Evolutionary conservation across 306 rosid species (phyloP).

Genomic region (Begonia fuchsioides): DNA sequence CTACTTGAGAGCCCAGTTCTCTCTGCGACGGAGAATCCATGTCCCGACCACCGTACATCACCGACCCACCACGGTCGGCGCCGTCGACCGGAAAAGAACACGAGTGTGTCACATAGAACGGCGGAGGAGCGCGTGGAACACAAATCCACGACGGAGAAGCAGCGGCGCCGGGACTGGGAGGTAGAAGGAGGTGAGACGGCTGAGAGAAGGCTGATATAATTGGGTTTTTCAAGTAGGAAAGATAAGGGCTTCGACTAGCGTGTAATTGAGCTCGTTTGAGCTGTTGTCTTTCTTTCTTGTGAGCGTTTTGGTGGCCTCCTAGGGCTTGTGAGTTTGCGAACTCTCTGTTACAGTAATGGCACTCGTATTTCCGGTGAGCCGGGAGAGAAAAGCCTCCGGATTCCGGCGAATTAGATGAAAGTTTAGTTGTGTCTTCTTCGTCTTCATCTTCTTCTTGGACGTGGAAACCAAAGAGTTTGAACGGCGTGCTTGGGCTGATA

Average conservation of each 20-base stretch:
- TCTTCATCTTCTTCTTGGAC: constrained; percentile 41
- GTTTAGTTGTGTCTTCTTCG: constrained; percentile 41
- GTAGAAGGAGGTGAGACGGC: constrained; percentile 74
- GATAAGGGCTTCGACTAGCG: constrained; percentile 78
- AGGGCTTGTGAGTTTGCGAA: constrained; percentile 96
- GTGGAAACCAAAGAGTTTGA: constrained; percentile 82
- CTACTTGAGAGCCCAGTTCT: constrained; percentile 37
- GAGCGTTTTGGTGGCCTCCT: constrained; percentile 98
- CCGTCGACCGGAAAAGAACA: constrained; percentile 43
- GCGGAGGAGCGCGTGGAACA: constrained; percentile 48
- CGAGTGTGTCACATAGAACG: constrained; percentile 86
- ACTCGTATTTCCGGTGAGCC: constrained; percentile 80
- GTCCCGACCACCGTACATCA: constrained; percentile 30
- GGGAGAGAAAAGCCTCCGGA: constrained; percentile 40
- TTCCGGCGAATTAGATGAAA: constrained; percentile 63
- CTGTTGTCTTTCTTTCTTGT: constrained; percentile 92
- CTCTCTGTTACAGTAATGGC: constrained; percentile 87
- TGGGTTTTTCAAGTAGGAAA: constrained; percentile 60
- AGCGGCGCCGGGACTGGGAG: constrained; percentile 7
- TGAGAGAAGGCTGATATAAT: constrained; percentile 86
- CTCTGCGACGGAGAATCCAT: constrained; percentile 43
- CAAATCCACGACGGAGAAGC: constrained; percentile 50
- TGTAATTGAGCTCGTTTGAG: constrained; percentile 86
- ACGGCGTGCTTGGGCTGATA: constrained; percentile 25
- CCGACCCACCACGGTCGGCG: constrained; percentile 25